These are phyloP conservation scores for Aspergillus neoniger DNA, from an alignment of 2,329 filamentous ascomycete genomes.

Conservation along the genomic window DNA sequence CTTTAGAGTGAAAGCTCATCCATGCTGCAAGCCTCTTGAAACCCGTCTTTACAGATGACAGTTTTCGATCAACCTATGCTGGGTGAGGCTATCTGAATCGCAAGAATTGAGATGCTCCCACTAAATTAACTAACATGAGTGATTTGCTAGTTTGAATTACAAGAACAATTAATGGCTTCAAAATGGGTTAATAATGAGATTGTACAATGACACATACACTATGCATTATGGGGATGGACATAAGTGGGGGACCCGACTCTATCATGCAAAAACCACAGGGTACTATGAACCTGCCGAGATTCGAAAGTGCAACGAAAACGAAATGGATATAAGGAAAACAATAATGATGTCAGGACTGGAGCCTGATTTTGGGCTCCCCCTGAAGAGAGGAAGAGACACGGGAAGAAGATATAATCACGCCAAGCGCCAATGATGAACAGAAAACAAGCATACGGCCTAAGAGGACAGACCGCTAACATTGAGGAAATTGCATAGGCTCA, in stretches of 20 bases:
- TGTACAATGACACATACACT: no score
- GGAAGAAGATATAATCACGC: neutral
- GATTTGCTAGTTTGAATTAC: no score
- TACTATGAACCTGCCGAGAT: neutral
- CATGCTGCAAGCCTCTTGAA: no score
- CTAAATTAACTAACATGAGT: no score
- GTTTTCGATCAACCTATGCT: no score
- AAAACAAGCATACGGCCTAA: conserved; percentile 11
- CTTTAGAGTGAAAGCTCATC: no score
- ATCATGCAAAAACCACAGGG: conserved; percentile 3
- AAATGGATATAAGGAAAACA: neutral
- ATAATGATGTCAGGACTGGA: neutral
- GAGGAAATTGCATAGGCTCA: conserved; percentile 42
- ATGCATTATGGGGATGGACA: neutral
- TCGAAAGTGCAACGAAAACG: neutral
- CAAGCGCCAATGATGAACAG: conserved; percentile 8
- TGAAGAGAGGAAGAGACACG: neutral
- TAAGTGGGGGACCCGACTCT: conserved; percentile 1
- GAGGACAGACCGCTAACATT: conserved; percentile 34
- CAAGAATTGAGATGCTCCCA: no score
- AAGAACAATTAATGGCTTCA: no score
- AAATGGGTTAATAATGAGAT: no score
- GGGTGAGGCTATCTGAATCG: no score
- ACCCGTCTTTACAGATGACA: no score
- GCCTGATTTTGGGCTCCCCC: neutral